These are phyloP conservation scores for Plenodomus tracheiphilus DNA, from an alignment of 2,329 filamentous ascomycete species.

Conservation along the genomic window DNA sequence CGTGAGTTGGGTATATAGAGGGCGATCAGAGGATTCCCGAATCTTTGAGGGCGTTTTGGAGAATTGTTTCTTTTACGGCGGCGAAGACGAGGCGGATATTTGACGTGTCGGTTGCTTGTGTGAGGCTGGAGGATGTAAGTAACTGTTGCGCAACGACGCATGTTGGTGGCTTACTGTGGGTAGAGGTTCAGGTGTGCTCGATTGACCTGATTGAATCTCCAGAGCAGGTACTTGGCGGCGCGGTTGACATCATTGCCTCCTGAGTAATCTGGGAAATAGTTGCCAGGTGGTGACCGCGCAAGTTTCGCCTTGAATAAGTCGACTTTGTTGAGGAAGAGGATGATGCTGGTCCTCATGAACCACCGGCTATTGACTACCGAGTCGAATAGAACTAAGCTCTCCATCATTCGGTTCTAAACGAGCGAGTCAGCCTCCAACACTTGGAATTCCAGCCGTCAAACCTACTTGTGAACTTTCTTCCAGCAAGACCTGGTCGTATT, in stretches of 20 bases:
- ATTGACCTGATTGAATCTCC: constrained; percentile 99
- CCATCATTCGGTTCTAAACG: constrained; percentile 96
- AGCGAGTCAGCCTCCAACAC: constrained; percentile 24
- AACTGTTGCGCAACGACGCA: background rate
- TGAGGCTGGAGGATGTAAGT: constrained; percentile 65
- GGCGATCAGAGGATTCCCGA: constrained; percentile 76
- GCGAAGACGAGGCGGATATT: constrained; percentile 98
- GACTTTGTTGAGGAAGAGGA: constrained; percentile 98
- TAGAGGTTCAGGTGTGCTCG: constrained; percentile 94
- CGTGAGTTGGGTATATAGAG: background rate
- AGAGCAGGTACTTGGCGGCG: constrained; percentile 94
- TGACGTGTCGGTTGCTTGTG: constrained; percentile 97
- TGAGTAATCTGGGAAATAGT: constrained; percentile 97
- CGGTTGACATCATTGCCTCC: constrained; percentile 98
- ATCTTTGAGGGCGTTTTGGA: constrained; percentile 97
- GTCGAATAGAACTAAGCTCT: constrained; percentile 93
- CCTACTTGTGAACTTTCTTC: constrained; percentile 96
- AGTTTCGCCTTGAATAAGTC: constrained; percentile 98
- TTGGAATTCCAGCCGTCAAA: constrained; percentile 12
- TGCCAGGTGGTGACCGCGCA: constrained; percentile 81
- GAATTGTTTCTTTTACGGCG: constrained; percentile 96
- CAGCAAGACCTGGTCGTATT: constrained; percentile 95
- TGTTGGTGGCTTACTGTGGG: constrained; percentile 66
- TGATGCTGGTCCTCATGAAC: constrained; percentile 99
- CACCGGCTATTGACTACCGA: constrained; percentile 98